A percentile compares a stretch with the other conserved stretches of the same genome.
Evolutionary conservation across 441 rosid genomes (phyloP).

Genomic region (Geranium incanum): DNA sequence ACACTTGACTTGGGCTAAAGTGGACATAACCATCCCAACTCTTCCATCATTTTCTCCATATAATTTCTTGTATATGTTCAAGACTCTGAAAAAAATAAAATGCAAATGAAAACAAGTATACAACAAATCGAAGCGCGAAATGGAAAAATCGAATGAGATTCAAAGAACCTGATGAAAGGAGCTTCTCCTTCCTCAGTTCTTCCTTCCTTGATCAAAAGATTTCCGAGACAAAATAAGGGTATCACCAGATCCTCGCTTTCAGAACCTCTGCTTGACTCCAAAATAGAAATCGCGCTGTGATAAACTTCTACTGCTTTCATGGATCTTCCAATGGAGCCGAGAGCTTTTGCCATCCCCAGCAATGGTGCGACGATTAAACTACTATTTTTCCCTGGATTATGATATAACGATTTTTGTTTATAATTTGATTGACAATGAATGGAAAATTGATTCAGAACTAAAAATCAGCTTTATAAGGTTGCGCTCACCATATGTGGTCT

Average conservation of each 20-base stretch:
- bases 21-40: conserved; percentile 75
- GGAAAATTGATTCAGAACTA: too few relatives aligned
- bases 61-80: conserved; percentile 49
- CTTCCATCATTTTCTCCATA: conserved; percentile 74
- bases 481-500: conserved; percentile 49
- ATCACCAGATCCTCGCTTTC: conserved; percentile 66
- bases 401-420: background rate
- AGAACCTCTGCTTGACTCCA: conserved; percentile 56
- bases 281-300: conserved; percentile 42
- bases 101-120: conserved; percentile 11
- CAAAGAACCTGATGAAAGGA: conserved; percentile 47
- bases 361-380: conserved; percentile 55
- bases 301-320: conserved; percentile 48
- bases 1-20: conserved; percentile 68
- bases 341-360: conserved; percentile 73
- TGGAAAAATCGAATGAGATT: background rate
- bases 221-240: conserved; percentile 61
- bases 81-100: conserved; percentile 34
- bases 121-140: conserved; percentile 8
- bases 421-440: too few relatives aligned
- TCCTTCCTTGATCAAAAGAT: conserved; percentile 67
- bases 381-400: conserved; percentile 43
- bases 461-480: background rate
- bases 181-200: conserved; percentile 54
- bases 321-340: conserved; percentile 49